Evolutionary conservation across 441 rosid genomes (phyloP).

Genomic region (Breynia disticha): DNA sequence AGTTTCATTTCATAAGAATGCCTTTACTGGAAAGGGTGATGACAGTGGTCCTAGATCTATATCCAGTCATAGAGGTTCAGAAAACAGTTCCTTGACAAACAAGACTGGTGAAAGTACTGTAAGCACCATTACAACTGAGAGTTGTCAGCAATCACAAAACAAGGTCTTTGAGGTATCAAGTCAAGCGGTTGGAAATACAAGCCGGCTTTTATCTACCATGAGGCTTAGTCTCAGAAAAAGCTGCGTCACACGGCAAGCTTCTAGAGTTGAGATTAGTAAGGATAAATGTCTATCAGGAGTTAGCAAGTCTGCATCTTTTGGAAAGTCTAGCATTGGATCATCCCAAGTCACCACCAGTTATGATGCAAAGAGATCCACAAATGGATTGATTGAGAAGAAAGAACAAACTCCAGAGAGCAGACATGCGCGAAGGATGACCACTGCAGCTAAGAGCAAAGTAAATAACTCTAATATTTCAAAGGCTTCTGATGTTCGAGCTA

Average conservation of each 20-base stretch:
- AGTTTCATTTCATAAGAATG: slow-evolving; percentile 20
- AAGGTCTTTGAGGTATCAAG: slow-evolving; percentile 23
- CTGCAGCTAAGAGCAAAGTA: slow-evolving; percentile 18
- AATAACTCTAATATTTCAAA: slow-evolving; percentile 18
- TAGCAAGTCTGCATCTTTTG: slow-evolving; percentile 32
- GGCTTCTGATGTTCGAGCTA: slow-evolving; percentile 16
- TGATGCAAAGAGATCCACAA: slow-evolving; percentile 14
- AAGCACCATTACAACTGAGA: slow-evolving; percentile 31
- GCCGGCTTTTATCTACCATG: slow-evolving; percentile 29
- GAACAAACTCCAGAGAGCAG: slow-evolving; percentile 32
- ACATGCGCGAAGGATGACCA: slow-evolving; percentile 18
- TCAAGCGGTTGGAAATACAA: slow-evolving; percentile 24
- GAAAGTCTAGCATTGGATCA: slow-evolving; percentile 49
- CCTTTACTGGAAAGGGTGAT: slow-evolving; percentile 14
- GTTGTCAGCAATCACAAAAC: slow-evolving; percentile 21
- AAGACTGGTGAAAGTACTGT: slow-evolving; percentile 21
- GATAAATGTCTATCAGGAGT: slow-evolving; percentile 21
- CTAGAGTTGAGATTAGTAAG: slow-evolving; percentile 23
- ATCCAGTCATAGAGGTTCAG: slow-evolving; percentile 4
- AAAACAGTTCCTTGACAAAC: slow-evolving; percentile 15
- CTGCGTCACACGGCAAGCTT: slow-evolving; percentile 40
- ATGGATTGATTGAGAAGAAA: slow-evolving; percentile 16
- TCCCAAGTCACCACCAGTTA: slow-evolving; percentile 25
- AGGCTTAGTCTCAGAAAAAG: slow-evolving; percentile 42
- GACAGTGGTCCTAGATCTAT: slow-evolving; percentile 14